Percentiles rank a stretch among this genome's conserved stretches.
phyloP scores from a whole-genome alignment of 73 alveolate genomes.

The Durusdinium trenchii region DNA sequence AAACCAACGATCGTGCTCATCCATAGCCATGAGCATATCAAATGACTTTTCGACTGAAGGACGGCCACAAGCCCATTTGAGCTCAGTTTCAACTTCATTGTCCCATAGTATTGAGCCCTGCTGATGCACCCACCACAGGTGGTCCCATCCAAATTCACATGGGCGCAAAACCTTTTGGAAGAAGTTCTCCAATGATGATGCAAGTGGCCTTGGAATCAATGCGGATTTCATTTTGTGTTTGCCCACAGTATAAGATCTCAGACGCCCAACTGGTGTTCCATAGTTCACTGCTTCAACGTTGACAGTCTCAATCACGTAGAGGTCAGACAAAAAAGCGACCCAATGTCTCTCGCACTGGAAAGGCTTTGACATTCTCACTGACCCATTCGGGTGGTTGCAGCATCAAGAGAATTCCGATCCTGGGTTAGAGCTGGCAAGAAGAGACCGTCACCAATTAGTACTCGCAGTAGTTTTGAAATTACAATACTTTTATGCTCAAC shows the following conservation, averaged over 20 bases:
- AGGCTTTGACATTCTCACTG: background rate
- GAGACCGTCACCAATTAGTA: too few species aligned
- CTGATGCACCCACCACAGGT: too few species aligned
- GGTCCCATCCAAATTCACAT: background rate
- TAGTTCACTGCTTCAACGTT: background rate
- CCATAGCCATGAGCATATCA: background rate
- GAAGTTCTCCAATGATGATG: background rate
- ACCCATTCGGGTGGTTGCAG: background rate
- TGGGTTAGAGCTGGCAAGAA: too few species aligned
- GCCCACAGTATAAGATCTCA: background rate
- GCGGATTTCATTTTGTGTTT: background rate
- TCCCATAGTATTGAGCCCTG: background rate
- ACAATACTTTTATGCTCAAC: too few species aligned
- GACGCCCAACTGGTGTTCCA: background rate
- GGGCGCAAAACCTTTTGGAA: background rate
- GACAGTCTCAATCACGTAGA: background rate
- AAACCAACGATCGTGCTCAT: background rate
- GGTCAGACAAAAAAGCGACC: background rate
- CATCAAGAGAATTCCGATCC: background rate
- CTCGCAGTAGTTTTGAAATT: too few species aligned
- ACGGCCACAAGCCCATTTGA: background rate
- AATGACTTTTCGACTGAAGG: background rate
- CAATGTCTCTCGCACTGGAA: background rate
- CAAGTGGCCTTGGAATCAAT: background rate
- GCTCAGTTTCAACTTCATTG: background rate